Evolutionary conservation across 148 eudicot species (phyloP).

Genomic region (Chenopodium suecicum): DNA sequence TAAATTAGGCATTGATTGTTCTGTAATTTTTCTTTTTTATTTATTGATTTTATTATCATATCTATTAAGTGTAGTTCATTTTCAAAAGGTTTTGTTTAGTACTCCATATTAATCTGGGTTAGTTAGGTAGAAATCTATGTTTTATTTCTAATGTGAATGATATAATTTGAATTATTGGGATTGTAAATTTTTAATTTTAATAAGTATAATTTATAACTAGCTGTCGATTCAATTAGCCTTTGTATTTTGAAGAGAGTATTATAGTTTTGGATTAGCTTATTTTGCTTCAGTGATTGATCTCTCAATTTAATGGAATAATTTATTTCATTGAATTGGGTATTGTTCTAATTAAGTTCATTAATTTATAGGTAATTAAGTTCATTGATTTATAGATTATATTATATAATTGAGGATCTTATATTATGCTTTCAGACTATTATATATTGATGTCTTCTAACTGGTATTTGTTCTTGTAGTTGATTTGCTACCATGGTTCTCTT

Average conservation of each 20-base stretch:
- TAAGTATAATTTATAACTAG: neutral
- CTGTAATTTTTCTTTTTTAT: too few relatives aligned
- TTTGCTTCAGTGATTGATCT: too few relatives aligned
- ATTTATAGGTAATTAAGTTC: too few relatives aligned
- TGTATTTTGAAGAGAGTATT: too few relatives aligned
- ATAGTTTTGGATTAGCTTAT: too few relatives aligned
- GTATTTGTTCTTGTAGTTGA: constrained; percentile 61
- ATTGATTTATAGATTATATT: neutral
- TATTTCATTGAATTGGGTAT: neutral
- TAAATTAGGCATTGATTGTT: too few relatives aligned
- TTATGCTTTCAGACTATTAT: neutral
- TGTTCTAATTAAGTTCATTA: neutral
- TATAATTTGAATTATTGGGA: neutral
- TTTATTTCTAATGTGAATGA: neutral
- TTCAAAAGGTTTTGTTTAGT: too few relatives aligned
- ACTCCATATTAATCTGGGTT: too few relatives aligned
- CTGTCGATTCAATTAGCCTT: neutral
- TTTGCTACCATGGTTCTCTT: constrained; percentile 85
- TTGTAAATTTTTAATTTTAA: neutral
- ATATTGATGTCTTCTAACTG: neutral
- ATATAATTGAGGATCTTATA: neutral
- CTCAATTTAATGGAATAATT: neutral
- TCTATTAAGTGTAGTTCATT: too few relatives aligned
- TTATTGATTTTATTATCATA: too few relatives aligned
- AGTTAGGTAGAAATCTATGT: neutral